These are phyloP conservation scores for Penicillium nordicum DNA, from an alignment of 2,329 filamentous ascomycete species.

Conservation along the genomic window DNA sequence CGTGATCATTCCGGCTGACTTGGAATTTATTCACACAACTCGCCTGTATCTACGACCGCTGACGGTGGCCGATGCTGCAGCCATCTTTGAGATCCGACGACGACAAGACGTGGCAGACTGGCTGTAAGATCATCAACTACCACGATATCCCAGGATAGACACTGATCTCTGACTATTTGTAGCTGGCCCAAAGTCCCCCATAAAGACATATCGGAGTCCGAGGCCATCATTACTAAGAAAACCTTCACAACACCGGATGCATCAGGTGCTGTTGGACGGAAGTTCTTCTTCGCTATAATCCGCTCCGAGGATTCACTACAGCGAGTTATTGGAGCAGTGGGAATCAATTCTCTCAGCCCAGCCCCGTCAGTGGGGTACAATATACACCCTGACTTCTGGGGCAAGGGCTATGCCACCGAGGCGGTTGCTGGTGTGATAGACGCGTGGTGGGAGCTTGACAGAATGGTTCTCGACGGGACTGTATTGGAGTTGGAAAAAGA, in stretches of 20 bases:
- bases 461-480: not conserved
- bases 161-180: not conserved
- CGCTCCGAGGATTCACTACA: conserved; percentile 10
- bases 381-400: conserved; percentile 26
- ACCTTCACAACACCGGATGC: conserved; percentile 20
- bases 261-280: conserved; percentile 16
- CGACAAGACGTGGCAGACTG: conserved; percentile 27
- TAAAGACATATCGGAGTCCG: conserved; percentile 14
- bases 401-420: conserved; percentile 24
- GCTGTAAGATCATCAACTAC: conserved; percentile 20
- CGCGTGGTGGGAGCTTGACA: conserved; percentile 23
- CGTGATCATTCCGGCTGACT: conserved; percentile 12
- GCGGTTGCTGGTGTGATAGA: conserved; percentile 21
- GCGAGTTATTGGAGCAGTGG: conserved; percentile 18
- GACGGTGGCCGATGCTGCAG: conserved; percentile 15
- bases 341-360: conserved; percentile 19
- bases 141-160: not conserved
- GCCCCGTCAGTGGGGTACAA: conserved; percentile 23
- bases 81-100: conserved; percentile 23
- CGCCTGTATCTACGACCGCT: conserved; percentile 22
- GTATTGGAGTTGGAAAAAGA: not conserved
- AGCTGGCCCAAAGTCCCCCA: conserved; percentile 16
- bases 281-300: conserved; percentile 20
- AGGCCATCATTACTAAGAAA: conserved; percentile 12
- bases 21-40: conserved; percentile 10